Evolutionary conservation across 2,329 filamentous ascomycete genomes (phyloP), one percentile per base, ranked within the genome.

Genomic region (Endoconidiophora laricicola): DNA sequence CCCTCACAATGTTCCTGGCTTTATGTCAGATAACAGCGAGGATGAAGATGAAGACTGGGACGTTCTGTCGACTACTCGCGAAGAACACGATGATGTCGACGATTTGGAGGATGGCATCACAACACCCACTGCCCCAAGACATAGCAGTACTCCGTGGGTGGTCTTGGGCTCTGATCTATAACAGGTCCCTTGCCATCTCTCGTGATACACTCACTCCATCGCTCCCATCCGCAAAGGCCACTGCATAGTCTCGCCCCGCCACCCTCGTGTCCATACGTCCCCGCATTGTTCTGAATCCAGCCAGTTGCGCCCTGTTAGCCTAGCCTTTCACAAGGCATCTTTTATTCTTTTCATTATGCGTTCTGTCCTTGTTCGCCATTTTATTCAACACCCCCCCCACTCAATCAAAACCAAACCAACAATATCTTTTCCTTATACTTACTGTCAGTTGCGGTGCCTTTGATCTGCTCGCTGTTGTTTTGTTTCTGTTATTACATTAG

Each of bases 41-140:
- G 48, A 50, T 14, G 33, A 45, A 14, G 48, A 50, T 26, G 48
- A 45, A 4, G 42, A 23, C 20, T 45, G 48, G 41, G 48, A 50
- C 22, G 14, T 45, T n/a, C 41, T 50, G n/a, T 45, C 48, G 29
- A 18, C 23, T 12, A 24, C 41, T 4, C 42, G 23, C 2, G 23
- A 20, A 22, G 41, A 5, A 20, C 24, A 14, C 6, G 20, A 24
- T 6, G 16, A 18, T 18, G 16, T 18, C 16, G n/a, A 18, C 22
- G 41, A 24, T 43, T 20, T 43, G 41, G 20, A 43, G 24, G 20
- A 43, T 18, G 12, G 24, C 9, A 43, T 3, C 1, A 24, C 6
- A 9, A 43, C n/a, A 7, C 29, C 29, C 2, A 33, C 29, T 33
- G 29, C 29, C 7, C 29, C 29, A 12, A 33, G 29, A 33, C 7